Evolutionary conservation across 2,329 filamentous ascomycete species (phyloP).

Genomic region (Harringtonia aguacate): DNA sequence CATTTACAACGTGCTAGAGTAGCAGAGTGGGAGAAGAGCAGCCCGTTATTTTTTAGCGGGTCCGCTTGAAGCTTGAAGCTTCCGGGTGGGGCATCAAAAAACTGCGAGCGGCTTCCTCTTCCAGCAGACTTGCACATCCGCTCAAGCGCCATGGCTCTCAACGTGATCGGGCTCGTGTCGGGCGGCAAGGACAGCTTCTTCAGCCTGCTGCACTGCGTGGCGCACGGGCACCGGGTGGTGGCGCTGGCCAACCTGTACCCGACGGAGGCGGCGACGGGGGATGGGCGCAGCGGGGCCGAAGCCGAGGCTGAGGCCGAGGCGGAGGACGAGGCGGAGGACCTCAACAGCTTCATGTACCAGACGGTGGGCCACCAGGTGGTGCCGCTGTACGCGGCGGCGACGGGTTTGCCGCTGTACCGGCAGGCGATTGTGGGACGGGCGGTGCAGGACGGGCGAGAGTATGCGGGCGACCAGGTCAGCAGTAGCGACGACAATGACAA

Average conservation of each 20-base stretch:
- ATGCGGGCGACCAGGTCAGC: conserved; percentile 26
- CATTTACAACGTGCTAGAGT: no score
- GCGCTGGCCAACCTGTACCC: conserved; percentile 86
- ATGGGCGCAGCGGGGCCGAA: conserved; percentile 11
- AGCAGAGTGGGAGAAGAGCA: no score
- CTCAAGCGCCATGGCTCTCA: conserved; percentile 29
- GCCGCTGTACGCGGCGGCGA: conserved; percentile 70
- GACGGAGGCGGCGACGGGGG: conserved; percentile 2
- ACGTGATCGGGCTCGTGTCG: conserved; percentile 87
- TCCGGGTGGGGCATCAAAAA: no score
- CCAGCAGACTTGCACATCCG: no score
- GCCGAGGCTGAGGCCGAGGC: conserved; percentile 17
- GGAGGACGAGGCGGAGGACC: conserved; percentile 45
- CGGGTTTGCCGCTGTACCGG: conserved; percentile 76
- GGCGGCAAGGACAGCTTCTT: conserved; percentile 97
- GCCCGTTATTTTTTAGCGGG: no score
- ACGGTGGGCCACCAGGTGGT: conserved; percentile 85
- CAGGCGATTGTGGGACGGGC: conserved; percentile 63
- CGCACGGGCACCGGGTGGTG: conserved; percentile 74
- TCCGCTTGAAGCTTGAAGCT: no score
- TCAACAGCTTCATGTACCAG: conserved; percentile 99
- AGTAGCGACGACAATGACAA: conserved; percentile 10
- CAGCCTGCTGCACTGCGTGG: conserved; percentile 79
- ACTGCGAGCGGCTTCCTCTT: neutral
- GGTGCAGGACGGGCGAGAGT: conserved; percentile 61